Evolutionary conservation across 1,284 basidiomycete genomes (phyloP).

Genomic region (Calocybe gambosa): DNA sequence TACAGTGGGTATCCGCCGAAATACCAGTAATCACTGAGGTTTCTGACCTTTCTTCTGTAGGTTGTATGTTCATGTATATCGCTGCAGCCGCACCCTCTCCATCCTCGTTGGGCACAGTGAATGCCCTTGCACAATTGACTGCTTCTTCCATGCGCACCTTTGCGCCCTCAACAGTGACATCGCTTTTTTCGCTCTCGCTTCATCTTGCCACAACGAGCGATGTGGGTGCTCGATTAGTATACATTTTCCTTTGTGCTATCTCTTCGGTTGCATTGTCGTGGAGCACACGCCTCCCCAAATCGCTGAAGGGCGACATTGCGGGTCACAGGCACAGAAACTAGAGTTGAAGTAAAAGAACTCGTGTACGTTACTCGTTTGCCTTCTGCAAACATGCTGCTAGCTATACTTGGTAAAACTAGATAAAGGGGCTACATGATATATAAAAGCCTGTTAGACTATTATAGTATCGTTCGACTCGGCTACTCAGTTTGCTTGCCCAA

Average conservation of each 20-base stretch:
- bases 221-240: constrained; percentile 6
- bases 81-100: constrained; percentile 20
- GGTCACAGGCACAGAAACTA: too few species aligned
- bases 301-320: constrained; percentile 1
- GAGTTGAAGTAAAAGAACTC: too few species aligned
- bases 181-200: constrained; percentile 10
- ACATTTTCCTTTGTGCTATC: constrained; percentile 7
- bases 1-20: constrained; percentile 14
- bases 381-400: too few species aligned
- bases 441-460: too few species aligned
- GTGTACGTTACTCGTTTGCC: too few species aligned
- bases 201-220: not conserved
- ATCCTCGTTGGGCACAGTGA: constrained; percentile 34
- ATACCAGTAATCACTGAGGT: too few species aligned
- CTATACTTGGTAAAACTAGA: too few species aligned
- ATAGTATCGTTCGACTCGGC: too few species aligned
- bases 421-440: too few species aligned
- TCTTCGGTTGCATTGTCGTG: constrained; percentile 5
- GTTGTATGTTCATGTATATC: constrained; percentile 27
- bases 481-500: too few species aligned
- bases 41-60: constrained; percentile 14
- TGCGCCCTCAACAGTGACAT: constrained; percentile 6
- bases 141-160: constrained; percentile 5
- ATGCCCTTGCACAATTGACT: constrained; percentile 28
- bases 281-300: constrained; percentile 6